Base-by-base conservation (phyloP, 163 green algal species). In the Trebouxiophyceae sp. region DNA sequence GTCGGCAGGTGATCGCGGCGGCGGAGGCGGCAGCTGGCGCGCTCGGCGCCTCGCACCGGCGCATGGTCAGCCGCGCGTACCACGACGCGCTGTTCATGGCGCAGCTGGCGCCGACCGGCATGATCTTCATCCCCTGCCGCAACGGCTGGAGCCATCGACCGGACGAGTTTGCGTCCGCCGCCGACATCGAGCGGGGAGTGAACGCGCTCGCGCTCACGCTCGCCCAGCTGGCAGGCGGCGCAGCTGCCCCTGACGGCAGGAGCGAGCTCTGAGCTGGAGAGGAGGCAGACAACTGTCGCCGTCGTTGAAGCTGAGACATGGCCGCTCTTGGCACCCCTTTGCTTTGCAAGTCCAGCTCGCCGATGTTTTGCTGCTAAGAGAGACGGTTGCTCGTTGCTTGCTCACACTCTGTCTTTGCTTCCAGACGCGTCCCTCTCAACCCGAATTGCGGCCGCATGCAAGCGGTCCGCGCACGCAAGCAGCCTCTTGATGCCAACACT, bases 61-160 rank as follows among this genome's bases (percentile, higher is more conserved):
- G 60, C 7, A 95, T 98, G 88, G 86, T 96, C 45, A 93, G 81
- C 75, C 71, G 93, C 1, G 93, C 93, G 0, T 98, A 98, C 70
- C 93, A 98, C 68, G 93, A 98, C 74, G 85, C 92, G 2, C 80
- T 97, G 5, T 97, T 98, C 78, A 97, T 98, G 92, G 86, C 92
- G 2, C 74, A 82, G 60, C 69, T 96, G 28, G 87, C 87, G 5
- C 89, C 86, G 33, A 92, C 84, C 3, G 92, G 77, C 62, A 98
- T 98, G 92, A 90, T 98, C 47, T 98, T 98, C 74, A 93, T 98
- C 47, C 92, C 93, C 12, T 98, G 93, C 77, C 68, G 72, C 32
- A 84, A 86, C 30, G 92, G 92, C 29, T 88, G 74, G 67, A 93
- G 81, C 64, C 93, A 98, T 70, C 72, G 89, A 2, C 92, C 93